Evolutionary conservation across 2,329 filamentous ascomycete species (phyloP).

Genomic region (Paraphaeosphaeria sporulosa): DNA sequence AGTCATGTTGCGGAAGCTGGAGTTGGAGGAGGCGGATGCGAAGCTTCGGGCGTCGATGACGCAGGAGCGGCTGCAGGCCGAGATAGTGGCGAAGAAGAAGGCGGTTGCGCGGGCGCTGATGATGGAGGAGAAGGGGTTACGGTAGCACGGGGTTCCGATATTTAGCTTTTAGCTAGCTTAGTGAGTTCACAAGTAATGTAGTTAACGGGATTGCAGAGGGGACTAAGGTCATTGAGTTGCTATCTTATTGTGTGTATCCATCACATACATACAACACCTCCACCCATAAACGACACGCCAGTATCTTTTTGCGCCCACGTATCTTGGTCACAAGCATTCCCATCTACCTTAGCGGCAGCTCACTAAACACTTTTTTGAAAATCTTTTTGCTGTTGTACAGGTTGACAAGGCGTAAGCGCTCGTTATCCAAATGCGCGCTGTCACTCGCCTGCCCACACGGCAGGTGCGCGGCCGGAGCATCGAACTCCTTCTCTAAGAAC

Average conservation of each 20-base stretch:
- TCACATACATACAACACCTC: background rate
- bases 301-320: too few relatives aligned
- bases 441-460: constrained; percentile 96
- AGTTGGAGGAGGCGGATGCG: background rate
- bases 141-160: background rate
- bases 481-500: constrained; percentile 93
- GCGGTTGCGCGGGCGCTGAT: background rate
- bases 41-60: background rate
- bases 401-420: constrained; percentile 87
- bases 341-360: constrained; percentile 57
- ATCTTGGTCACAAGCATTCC: background rate
- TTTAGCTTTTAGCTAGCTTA: too few relatives aligned
- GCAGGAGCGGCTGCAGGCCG: background rate
- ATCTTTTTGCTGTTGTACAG: constrained; percentile 91
- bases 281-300: background rate
- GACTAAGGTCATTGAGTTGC: background rate
- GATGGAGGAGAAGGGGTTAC: background rate
- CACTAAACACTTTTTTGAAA: constrained; percentile 82
- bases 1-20: background rate
- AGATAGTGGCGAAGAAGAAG: background rate
- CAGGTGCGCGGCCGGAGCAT: constrained; percentile 87
- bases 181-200: background rate
- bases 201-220: background rate
- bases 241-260: background rate
- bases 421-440: constrained; percentile 92